These are phyloP conservation scores for Amoeboaphelidium occidentale DNA, from an alignment of 371 early-diverging fungal species.

Conservation along the genomic window DNA sequence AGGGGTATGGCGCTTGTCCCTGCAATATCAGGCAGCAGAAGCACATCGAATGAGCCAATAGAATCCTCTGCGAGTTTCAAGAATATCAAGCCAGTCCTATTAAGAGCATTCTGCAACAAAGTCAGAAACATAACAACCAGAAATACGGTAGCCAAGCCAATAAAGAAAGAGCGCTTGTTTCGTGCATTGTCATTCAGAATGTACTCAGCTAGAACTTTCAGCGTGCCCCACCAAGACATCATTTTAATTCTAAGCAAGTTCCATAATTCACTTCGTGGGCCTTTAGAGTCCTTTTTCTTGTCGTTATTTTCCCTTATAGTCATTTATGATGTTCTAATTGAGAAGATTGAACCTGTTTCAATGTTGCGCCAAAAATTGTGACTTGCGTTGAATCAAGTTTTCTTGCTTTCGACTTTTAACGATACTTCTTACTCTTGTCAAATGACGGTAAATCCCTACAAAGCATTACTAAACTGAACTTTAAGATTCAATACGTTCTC, in stretches of 20 bases:
- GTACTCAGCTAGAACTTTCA: background rate
- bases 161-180: slow-evolving; percentile 4
- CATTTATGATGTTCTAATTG: too few species aligned
- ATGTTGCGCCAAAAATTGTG: too few species aligned
- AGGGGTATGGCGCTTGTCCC: background rate
- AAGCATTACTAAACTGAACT: background rate
- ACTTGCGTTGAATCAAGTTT: too few species aligned
- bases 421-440: too few species aligned
- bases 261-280: too few species aligned
- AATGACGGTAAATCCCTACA: too few species aligned
- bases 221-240: background rate
- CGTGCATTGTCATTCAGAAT: background rate
- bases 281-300: too few species aligned
- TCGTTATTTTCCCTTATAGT: too few species aligned
- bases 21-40: background rate
- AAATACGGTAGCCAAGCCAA: slow-evolving; percentile 3
- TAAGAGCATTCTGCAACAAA: slow-evolving; percentile 2
- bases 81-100: background rate
- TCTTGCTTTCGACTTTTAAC: too few species aligned
- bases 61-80: slow-evolving; percentile 3
- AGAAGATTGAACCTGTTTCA: too few species aligned
- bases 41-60: background rate
- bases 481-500: background rate
- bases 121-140: slow-evolving; percentile 5
- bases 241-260: too few species aligned